A percentile compares a stretch with the other conserved stretches of the same genome.
These are phyloP conservation scores for Mycosphaerella sp. DNA, from an alignment of 2,329 filamentous ascomycete species.

Conservation along the genomic window DNA sequence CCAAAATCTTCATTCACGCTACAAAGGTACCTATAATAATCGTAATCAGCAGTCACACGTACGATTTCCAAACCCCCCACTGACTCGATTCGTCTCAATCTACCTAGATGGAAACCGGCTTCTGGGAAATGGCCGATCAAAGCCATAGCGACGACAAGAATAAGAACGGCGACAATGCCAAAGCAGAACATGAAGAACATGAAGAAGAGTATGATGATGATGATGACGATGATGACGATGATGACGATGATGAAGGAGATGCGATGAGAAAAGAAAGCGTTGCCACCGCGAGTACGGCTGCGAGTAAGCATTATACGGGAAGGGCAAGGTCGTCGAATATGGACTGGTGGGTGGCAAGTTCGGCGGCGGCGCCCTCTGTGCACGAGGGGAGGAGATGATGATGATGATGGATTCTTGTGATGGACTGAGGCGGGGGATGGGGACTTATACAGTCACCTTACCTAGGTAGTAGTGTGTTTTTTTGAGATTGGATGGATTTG, in stretches of 20 bases:
- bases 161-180: no score
- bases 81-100: background rate
- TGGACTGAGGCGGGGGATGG: no score
- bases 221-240: background rate
- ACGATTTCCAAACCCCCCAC: no score
- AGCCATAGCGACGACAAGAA: no score
- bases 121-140: constrained; percentile 60
- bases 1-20: constrained; percentile 79
- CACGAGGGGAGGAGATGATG: background rate
- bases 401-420: no score
- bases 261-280: constrained; percentile 5
- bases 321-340: no score
- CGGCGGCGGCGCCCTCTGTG: background rate
- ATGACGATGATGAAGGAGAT: background rate
- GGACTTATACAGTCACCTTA: no score
- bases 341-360: no score
- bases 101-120: constrained; percentile 62
- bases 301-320: constrained; percentile 3
- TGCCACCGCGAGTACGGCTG: constrained; percentile 1
- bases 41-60: no score
- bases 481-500: no score
- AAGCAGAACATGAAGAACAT: no score
- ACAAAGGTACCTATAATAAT: constrained; percentile 71
- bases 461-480: no score
- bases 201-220: background rate